Base-by-base conservation (phyloP, 345 rosid species). In the Linum trigynum region DNA sequence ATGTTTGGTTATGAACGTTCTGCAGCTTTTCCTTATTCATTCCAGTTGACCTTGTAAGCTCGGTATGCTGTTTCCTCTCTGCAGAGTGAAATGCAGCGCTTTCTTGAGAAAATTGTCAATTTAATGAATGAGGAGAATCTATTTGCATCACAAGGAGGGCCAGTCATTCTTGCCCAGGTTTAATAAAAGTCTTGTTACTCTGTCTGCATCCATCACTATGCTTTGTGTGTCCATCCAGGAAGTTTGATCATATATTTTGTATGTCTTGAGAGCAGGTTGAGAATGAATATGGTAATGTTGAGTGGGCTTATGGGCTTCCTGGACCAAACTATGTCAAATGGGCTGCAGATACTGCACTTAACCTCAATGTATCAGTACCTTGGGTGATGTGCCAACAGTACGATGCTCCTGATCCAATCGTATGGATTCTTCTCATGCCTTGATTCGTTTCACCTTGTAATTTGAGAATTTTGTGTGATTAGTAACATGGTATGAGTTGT, bases 361-460 rank as follows among this genome's bases (percentile, higher is more conserved):
- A 65, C 78, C 76, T 83, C 58, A 85, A 83, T 35, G 80, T 84
- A 41, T 67, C 79, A 12, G 86, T 83, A 7, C 91, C 91, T 1
- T 85, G 91, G 88, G 86, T 83, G 70, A 85, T 85, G 88, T 85
- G 91, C 53, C 56, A 4, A 50, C 88, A 85, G 59, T 55, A 5
- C n/a, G 87, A 85, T 65, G 91, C 91, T 7, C 88, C 91, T 14
- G 86, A 81, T 77, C 87, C 87, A 23, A 65, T 83, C 50, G 91
- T 85, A 74, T 65, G 74, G 39, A 10, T 58, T 61, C n/a, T n/a
- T 39, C 58, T 55, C 50, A 64, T 10, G 40, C 57, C 5, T 39
- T 14, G 39, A 11, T 35, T 68, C 37, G 11, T 60, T 11, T 9
- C 8, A 15, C 35, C 39, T 39, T 11, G 55, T 48, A 2, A 61